phyloP scores from a whole-genome alignment of 2,329 filamentous ascomycete genomes.

The Dothiorella sarmentorum region DNA sequence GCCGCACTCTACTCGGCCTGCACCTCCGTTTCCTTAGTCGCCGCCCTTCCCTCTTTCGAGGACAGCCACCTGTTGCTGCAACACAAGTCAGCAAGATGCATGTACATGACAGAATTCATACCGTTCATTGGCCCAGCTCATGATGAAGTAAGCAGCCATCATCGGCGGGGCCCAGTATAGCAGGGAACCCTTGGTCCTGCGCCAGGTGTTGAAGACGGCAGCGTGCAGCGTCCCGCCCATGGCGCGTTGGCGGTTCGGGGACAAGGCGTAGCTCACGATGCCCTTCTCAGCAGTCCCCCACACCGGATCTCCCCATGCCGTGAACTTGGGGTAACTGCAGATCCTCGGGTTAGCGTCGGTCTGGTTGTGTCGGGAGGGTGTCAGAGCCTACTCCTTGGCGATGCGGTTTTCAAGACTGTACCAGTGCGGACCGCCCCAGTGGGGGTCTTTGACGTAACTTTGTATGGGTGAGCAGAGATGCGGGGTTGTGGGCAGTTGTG shows the following conservation, averaged over 20 bases:
- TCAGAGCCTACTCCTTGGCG: neutral
- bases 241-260: constrained; percentile 84
- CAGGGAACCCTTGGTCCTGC: constrained; percentile 78
- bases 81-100: constrained; percentile 10
- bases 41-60: constrained; percentile 66
- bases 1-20: neutral
- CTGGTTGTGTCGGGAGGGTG: neutral
- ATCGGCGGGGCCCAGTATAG: constrained; percentile 84
- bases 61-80: constrained; percentile 74
- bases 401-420: constrained; percentile 5
- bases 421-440: constrained; percentile 1
- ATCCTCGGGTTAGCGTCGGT: neutral
- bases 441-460: constrained; percentile 1
- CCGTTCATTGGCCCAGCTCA: constrained; percentile 91
- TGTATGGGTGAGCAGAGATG: neutral
- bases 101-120: constrained; percentile 48
- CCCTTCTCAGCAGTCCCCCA: constrained; percentile 49
- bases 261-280: constrained; percentile 68
- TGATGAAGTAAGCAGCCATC: constrained; percentile 71
- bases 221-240: constrained; percentile 73
- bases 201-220: constrained; percentile 93
- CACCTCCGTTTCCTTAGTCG: constrained; percentile 36
- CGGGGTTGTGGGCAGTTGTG: rapidly evolving
- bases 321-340: neutral
- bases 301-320: neutral